A percentile compares a stretch with the other conserved stretches of the same genome.
Evolutionary conservation across 306 rosid species (phyloP).

Genomic region (Vigna trinervia): DNA sequence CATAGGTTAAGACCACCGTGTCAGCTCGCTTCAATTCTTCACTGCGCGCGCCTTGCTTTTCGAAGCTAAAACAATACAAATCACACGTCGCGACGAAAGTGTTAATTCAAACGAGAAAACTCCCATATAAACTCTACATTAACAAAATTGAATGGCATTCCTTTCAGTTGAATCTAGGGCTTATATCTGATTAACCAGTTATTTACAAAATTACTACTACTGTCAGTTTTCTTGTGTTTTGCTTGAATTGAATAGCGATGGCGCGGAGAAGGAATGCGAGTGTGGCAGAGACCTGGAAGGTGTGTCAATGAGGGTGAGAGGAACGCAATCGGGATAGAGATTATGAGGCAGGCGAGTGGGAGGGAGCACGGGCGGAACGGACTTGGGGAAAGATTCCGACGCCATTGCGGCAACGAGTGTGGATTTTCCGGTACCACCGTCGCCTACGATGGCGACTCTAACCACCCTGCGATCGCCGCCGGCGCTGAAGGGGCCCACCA

Average conservation of each 20-base stretch:
- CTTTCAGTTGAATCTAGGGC: slow-evolving; percentile 23
- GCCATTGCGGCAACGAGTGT: slow-evolving; percentile 55
- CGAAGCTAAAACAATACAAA: slow-evolving; percentile 38
- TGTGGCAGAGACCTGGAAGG: slow-evolving; percentile 44
- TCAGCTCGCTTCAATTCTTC: slow-evolving; percentile 50
- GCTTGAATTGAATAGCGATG: neutral
- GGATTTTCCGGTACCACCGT: slow-evolving; percentile 73
- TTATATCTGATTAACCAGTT: neutral
- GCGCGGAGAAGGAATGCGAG: neutral
- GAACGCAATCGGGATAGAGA: slow-evolving; percentile 35
- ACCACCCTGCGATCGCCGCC: neutral
- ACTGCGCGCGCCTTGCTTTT: slow-evolving; percentile 21
- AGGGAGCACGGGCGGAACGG: slow-evolving; percentile 44
- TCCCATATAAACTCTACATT: neutral
- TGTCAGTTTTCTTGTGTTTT: neutral
- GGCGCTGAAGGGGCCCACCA: slow-evolving; percentile 25
- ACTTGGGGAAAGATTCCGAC: slow-evolving; percentile 39
- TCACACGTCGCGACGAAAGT: neutral
- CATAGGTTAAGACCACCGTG: slow-evolving; percentile 63
- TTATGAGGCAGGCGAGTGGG: slow-evolving; percentile 44
- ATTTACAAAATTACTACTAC: neutral
- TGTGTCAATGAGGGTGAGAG: slow-evolving; percentile 47
- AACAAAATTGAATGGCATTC: neutral
- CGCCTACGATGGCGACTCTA: slow-evolving; percentile 51
- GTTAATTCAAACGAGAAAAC: slow-evolving; percentile 11